A percentile compares a stretch with the other conserved stretches of the same genome.
These are phyloP conservation scores for Epichloe gansuensis DNA, from an alignment of 2,329 filamentous ascomycete species.

Conservation along the genomic window DNA sequence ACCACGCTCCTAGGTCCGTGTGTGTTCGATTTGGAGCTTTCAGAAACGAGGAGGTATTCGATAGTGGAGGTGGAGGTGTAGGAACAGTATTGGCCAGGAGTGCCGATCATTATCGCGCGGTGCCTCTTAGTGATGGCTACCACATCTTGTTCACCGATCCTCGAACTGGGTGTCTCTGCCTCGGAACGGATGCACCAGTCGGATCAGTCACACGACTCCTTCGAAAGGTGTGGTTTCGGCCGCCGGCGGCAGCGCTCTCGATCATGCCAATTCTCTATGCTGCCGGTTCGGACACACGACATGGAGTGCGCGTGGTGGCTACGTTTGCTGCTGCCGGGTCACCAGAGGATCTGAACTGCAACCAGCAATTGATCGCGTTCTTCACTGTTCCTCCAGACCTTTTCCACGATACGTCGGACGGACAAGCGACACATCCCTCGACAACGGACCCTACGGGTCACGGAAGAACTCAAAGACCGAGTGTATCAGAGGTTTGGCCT, in stretches of 20 bases:
- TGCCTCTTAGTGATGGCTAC: conserved; percentile 52
- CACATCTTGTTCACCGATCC: conserved; percentile 56
- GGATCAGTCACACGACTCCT: conserved; percentile 38
- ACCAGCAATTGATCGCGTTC: conserved; percentile 36
- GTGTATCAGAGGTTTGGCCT: conserved; percentile 11
- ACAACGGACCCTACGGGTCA: conserved; percentile 1
- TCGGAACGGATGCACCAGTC: conserved; percentile 49
- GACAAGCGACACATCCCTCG: conserved; percentile 5
- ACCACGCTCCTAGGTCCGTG: background rate
- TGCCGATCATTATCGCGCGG: conserved; percentile 49
- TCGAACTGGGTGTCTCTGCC: conserved; percentile 38
- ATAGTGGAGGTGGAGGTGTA: conserved; percentile 1
- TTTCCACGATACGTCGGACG: conserved; percentile 26
- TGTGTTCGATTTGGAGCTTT: background rate
- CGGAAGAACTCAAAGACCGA: conserved; percentile 3
- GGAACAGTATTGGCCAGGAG: conserved; percentile 27
- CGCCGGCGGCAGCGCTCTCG: conserved; percentile 17
- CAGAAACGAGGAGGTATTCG: background rate
- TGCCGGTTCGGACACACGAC: conserved; percentile 40
- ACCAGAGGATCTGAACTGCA: background rate
- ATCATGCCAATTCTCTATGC: conserved; percentile 39
- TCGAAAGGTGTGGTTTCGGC: conserved; percentile 44
- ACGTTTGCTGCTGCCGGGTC: conserved; percentile 32
- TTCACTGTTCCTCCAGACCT: conserved; percentile 50
- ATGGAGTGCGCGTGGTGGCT: conserved; percentile 47